Conservation (phyloP, 1,284 basidiomycete genomes). For the Meira miltonrushii region DNA sequence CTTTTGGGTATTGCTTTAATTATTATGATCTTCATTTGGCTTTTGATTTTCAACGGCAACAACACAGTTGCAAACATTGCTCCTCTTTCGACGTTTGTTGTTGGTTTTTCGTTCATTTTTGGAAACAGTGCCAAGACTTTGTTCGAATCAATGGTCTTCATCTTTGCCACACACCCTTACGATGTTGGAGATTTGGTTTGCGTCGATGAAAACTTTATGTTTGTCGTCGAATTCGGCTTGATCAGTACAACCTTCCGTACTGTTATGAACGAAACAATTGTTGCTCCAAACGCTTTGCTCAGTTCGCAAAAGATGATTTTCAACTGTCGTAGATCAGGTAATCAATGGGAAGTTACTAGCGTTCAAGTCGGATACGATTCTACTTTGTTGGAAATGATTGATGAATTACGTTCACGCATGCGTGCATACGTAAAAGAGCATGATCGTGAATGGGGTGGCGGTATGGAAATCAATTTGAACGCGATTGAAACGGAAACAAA, state of each 20-base stretch:
- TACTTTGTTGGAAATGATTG: slow-evolving; percentile 56
- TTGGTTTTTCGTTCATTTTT: slow-evolving; percentile 57
- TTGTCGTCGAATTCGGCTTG: slow-evolving; percentile 61
- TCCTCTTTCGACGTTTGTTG: slow-evolving; percentile 70
- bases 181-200: slow-evolving; percentile 52
- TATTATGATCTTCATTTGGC: slow-evolving; percentile 65
- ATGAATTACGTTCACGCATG: slow-evolving; percentile 63
- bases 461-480: slow-evolving; percentile 50
- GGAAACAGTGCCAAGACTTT: slow-evolving; percentile 74
- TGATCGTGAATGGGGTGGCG: slow-evolving; percentile 58
- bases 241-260: slow-evolving; percentile 74
- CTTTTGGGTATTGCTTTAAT: slow-evolving; percentile 63
- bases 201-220: slow-evolving; percentile 51
- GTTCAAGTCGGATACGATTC: slow-evolving; percentile 49
- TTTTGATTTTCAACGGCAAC: slow-evolving; percentile 70
- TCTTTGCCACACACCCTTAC: slow-evolving; percentile 61
- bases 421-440: slow-evolving; percentile 64
- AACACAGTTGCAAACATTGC: slow-evolving; percentile 72
- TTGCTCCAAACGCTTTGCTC: slow-evolving; percentile 73
- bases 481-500: slow-evolving; percentile 47
- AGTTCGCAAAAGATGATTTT: slow-evolving; percentile 70
- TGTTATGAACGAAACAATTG: slow-evolving; percentile 70
- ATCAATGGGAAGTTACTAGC: slow-evolving; percentile 70
- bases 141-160: slow-evolving; percentile 65
- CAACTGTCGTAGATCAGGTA: slow-evolving; percentile 50